These are phyloP conservation scores for Pseudogymnoascus sp. DNA, from an alignment of 2,329 filamentous ascomycete species.

Conservation along the genomic window DNA sequence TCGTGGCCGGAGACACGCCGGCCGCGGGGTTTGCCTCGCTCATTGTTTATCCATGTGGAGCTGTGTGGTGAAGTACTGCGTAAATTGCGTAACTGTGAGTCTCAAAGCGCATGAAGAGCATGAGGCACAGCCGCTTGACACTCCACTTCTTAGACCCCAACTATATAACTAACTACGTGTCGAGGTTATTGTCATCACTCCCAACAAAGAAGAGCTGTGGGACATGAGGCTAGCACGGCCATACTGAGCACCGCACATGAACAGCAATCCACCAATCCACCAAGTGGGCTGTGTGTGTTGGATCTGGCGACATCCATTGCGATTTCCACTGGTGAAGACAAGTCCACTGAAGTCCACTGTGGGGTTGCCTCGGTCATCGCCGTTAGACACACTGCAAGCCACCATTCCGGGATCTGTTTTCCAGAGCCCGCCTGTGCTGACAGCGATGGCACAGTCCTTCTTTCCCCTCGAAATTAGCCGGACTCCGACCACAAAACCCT, in stretches of 20 bases:
- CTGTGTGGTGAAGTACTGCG: neutral
- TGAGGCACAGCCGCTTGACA: neutral
- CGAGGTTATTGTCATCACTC: neutral
- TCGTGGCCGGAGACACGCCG: neutral
- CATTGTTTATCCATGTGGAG: constrained; percentile 4
- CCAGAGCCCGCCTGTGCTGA: neutral
- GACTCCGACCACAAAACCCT: neutral
- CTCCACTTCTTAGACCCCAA: constrained; percentile 4
- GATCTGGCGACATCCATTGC: neutral
- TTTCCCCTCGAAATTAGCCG: neutral
- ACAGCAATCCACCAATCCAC: neutral
- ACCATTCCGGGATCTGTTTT: neutral
- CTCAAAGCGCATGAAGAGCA: neutral
- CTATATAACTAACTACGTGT: neutral
- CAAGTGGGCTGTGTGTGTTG: neutral
- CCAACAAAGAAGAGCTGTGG: neutral
- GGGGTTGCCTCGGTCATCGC: neutral
- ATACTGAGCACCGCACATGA: neutral
- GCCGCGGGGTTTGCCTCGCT: neutral
- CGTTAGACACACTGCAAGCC: neutral
- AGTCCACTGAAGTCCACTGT: neutral
- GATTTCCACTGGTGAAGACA: no score
- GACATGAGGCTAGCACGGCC: neutral
- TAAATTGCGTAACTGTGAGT: neutral
- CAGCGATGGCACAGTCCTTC: constrained; percentile 4